Evolutionary conservation across 768 basidiomycete species (phyloP).

Genomic region (Rhizopogon salebrosus): DNA sequence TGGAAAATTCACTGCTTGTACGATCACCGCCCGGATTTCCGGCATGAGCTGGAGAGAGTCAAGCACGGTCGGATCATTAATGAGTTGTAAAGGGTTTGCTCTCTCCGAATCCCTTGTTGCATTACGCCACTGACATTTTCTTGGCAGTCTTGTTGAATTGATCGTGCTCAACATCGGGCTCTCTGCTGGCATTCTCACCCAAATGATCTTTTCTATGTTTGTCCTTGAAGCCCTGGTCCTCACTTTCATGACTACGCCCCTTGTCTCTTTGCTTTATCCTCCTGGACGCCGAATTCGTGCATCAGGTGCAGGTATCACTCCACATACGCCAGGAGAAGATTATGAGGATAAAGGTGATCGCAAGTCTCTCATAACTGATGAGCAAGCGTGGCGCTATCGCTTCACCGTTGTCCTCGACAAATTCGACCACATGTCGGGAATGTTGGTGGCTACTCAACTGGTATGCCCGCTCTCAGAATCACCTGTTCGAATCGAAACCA

Average conservation of each 20-base stretch:
- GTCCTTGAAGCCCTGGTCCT: constrained; percentile 80
- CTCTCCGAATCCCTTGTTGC: constrained; percentile 9
- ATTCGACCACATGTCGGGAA: constrained; percentile 80
- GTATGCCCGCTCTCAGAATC: constrained; percentile 40
- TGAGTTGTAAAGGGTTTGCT: constrained; percentile 92
- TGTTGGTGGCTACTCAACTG: constrained; percentile 87
- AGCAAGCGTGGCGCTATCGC: constrained; percentile 26
- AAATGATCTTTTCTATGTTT: constrained; percentile 91
- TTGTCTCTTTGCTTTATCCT: constrained; percentile 66
- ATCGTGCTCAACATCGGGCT: constrained; percentile 96
- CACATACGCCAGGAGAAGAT: not conserved
- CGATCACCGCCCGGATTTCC: constrained; percentile 57
- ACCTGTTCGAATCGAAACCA: not conserved
- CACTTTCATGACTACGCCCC: constrained; percentile 85
- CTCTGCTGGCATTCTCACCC: constrained; percentile 68
- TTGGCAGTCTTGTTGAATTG: constrained; percentile 73
- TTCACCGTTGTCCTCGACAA: constrained; percentile 90
- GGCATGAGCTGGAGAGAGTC: constrained; percentile 82
- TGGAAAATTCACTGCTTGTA: constrained; percentile 88
- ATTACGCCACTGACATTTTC: constrained; percentile 1
- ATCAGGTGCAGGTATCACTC: constrained; percentile 29
- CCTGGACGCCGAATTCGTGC: constrained; percentile 50
- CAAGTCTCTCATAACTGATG: not conserved
- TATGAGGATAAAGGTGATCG: not conserved
- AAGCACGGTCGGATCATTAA: constrained; percentile 81